Percentiles rank a stretch among this genome's conserved stretches.
Conservation (phyloP, 495 filamentous ascomycete species). For the Aspergillus incahuasiensis region DNA sequence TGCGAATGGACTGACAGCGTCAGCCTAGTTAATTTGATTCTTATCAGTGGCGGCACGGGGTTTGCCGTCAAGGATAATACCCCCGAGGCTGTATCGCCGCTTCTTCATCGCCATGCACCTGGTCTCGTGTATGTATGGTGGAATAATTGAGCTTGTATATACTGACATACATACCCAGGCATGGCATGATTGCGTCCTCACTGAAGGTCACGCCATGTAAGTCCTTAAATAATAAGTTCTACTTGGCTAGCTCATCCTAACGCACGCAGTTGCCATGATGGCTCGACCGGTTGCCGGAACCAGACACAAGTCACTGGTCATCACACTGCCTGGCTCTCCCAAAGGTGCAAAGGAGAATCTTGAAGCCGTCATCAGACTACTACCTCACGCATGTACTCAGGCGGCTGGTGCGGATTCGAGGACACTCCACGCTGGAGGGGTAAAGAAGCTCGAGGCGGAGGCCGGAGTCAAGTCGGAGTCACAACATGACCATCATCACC, state of each 20-base stretch:
- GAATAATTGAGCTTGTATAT: background rate
- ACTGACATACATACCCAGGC: conserved; percentile 43
- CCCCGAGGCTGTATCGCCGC: conserved; percentile 78
- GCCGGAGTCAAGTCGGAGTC: conserved; percentile 54
- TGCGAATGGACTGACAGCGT: conserved; percentile 61
- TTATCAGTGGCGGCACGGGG: conserved; percentile 90
- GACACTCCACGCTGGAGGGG: conserved; percentile 70
- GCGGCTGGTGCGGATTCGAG: conserved; percentile 80
- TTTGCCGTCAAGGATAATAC: conserved; percentile 87
- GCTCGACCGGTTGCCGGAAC: conserved; percentile 89
- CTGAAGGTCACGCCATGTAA: conserved; percentile 83
- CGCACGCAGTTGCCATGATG: conserved; percentile 83
- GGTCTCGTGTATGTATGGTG: conserved; percentile 72
- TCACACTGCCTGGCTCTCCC: conserved; percentile 91
- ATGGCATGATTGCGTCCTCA: conserved; percentile 90
- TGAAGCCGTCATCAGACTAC: conserved; percentile 77
- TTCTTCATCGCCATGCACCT: conserved; percentile 83
- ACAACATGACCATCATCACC: conserved; percentile 31
- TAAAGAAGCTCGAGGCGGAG: conserved; percentile 78
- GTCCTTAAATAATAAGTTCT: too few species aligned
- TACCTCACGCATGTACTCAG: conserved; percentile 92
- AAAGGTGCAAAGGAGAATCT: conserved; percentile 97
- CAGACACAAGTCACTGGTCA: conserved; percentile 74
- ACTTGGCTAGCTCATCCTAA: conserved; percentile 16
- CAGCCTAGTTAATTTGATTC: conserved; percentile 64